Evolutionary conservation across 2,329 filamentous ascomycete genomes (phyloP).

Genomic region (Sporothrix humicola): DNA sequence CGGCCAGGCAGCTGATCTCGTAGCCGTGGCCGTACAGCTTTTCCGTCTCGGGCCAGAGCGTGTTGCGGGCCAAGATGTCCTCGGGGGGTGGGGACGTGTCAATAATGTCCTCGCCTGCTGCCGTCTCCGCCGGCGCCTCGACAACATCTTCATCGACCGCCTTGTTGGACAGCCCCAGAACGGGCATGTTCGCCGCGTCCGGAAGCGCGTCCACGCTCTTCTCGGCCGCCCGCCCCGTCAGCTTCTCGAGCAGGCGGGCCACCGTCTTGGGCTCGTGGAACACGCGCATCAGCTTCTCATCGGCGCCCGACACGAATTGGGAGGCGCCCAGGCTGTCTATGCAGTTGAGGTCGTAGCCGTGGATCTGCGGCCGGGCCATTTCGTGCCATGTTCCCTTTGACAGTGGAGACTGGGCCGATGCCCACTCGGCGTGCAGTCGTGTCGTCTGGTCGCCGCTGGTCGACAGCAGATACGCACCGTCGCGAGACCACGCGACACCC

Average conservation of each 20-base stretch:
- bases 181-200: constrained; percentile 92
- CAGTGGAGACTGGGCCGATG: not conserved
- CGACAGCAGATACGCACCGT: constrained; percentile 83
- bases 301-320: constrained; percentile 90
- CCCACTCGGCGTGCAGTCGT: constrained; percentile 81
- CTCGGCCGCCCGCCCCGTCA: constrained; percentile 61
- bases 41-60: constrained; percentile 93
- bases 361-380: constrained; percentile 92
- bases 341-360: constrained; percentile 97
- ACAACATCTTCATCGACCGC: constrained; percentile 68
- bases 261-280: constrained; percentile 89
- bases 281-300: constrained; percentile 96
- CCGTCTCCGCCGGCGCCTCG: constrained; percentile 39
- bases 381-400: constrained; percentile 79
- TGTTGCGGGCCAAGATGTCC: constrained; percentile 85
- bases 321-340: constrained; percentile 74
- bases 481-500: constrained; percentile 81
- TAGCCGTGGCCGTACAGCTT: constrained; percentile 98
- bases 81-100: constrained; percentile 53
- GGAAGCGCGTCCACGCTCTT: constrained; percentile 61
- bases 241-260: constrained; percentile 70
- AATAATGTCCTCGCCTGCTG: not conserved
- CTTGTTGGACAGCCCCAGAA: constrained; percentile 95
- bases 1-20: constrained; percentile 87
- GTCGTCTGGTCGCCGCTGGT: constrained; percentile 94